Percentiles rank a stretch among this genome's conserved stretches.
Evolutionary conservation across 805 yeast genomes (phyloP).

Genomic region (Saccharomycopsis amapae): DNA sequence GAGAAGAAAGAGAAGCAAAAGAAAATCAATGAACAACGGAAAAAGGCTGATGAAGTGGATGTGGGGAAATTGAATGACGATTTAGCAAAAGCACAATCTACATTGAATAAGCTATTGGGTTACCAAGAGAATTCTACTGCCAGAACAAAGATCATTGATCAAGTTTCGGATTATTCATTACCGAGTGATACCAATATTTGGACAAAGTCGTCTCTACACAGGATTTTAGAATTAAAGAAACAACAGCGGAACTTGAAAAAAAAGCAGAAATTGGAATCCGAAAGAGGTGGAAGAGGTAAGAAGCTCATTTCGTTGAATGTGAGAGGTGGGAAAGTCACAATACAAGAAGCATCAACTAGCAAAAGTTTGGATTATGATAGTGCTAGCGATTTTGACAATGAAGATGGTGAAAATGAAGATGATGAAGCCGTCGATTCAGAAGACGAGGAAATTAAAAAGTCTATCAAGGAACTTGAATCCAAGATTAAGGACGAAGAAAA

Average conservation of each 20-base stretch:
- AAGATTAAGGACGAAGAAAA: conserved; percentile 35
- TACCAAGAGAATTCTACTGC: conserved; percentile 86
- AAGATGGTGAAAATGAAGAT: conserved; percentile 31
- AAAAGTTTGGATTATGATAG: background rate
- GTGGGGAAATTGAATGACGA: conserved; percentile 30
- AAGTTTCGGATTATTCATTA: conserved; percentile 82
- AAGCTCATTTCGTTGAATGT: conserved; percentile 72
- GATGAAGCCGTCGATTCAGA: conserved; percentile 28
- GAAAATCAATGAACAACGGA: background rate
- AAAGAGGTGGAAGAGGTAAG: conserved; percentile 65
- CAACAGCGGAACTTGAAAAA: conserved; percentile 73
- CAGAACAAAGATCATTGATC: conserved; percentile 86
- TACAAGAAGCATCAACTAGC: conserved; percentile 40
- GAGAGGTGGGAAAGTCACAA: conserved; percentile 68
- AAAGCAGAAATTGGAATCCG: conserved; percentile 50
- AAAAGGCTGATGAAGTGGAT: conserved; percentile 31
- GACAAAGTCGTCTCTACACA: conserved; percentile 75
- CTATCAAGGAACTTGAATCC: conserved; percentile 29
- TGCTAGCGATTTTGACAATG: conserved; percentile 29
- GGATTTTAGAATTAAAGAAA: conserved; percentile 78
- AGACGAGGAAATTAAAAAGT: conserved; percentile 22
- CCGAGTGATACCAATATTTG: conserved; percentile 54
- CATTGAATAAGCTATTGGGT: conserved; percentile 64
- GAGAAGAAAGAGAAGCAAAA: conserved; percentile 37
- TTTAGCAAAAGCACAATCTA: conserved; percentile 58